Evolutionary conservation across 306 rosid species (phyloP).

Genomic region (Datisca glomerata): DNA sequence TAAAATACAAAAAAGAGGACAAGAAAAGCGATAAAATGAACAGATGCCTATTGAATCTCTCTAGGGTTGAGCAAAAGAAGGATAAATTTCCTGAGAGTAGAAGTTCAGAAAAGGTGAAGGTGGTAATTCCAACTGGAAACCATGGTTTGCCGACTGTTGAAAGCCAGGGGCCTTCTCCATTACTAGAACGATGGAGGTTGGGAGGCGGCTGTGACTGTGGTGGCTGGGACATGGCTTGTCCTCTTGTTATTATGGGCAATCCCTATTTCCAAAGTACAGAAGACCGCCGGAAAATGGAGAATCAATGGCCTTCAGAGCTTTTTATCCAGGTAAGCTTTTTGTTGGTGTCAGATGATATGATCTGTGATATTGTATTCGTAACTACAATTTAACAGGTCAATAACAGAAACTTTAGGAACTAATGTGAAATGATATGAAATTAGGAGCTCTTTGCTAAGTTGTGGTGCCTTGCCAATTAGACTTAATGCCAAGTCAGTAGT

Average conservation of each 20-base stretch:
- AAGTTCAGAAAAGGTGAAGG: conserved; percentile 50
- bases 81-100: conserved; percentile 18
- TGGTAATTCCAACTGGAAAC: conserved; percentile 68
- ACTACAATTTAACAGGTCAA: background rate
- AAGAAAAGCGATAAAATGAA: conserved; percentile 17
- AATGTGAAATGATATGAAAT: no score
- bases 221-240: conserved; percentile 99
- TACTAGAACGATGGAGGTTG: conserved; percentile 71
- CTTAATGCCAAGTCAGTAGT: no score
- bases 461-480: no score
- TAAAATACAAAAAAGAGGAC: conserved; percentile 34
- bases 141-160: conserved; percentile 64
- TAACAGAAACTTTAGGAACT: background rate
- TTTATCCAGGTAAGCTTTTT: conserved; percentile 59
- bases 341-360: conserved; percentile 3
- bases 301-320: conserved; percentile 47
- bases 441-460: no score
- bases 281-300: conserved; percentile 35
- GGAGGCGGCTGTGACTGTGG: conserved; percentile 98
- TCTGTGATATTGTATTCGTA: background rate
- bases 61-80: conserved; percentile 29
- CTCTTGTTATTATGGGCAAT: conserved; percentile 65
- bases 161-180: conserved; percentile 53
- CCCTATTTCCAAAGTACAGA: conserved; percentile 35
- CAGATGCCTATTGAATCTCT: conserved; percentile 25